Percentiles rank a stretch among this genome's conserved stretches.
phyloP scores from a whole-genome alignment of 805 yeast genomes.

The Torulaspora microellipsoides region DNA sequence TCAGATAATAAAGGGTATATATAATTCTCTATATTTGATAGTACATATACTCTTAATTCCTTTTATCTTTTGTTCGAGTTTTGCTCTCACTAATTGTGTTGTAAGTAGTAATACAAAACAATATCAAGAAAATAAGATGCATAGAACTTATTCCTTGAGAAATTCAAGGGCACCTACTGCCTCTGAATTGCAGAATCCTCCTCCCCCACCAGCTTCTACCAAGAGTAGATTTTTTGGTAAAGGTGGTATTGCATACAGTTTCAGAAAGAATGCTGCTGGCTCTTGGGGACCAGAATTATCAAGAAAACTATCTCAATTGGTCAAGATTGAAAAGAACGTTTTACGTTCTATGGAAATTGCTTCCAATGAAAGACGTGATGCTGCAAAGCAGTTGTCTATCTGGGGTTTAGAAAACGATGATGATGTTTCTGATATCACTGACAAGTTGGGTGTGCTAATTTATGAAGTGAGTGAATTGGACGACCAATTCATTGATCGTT shows the following conservation, averaged over 20 bases:
- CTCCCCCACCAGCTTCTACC: constrained; percentile 90
- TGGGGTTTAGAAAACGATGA: constrained; percentile 91
- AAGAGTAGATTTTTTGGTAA: constrained; percentile 82
- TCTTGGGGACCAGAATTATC: constrained; percentile 76
- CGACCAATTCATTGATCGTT: constrained; percentile 80
- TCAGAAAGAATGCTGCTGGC: constrained; percentile 72
- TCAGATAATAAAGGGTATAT: too few relatives aligned
- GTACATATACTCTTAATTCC: too few relatives aligned
- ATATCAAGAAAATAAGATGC: constrained; percentile 50
- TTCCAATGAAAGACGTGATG: constrained; percentile 73
- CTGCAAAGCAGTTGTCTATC: constrained; percentile 72
- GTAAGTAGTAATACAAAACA: too few relatives aligned
- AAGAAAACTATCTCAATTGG: constrained; percentile 65
- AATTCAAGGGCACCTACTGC: constrained; percentile 96
- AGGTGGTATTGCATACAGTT: constrained; percentile 52
- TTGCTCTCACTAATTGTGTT: too few relatives aligned
- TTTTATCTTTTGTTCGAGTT: too few relatives aligned
- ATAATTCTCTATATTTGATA: too few relatives aligned
- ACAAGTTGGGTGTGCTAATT: constrained; percentile 77
- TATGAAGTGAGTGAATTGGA: constrained; percentile 83
- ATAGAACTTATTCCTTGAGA: constrained; percentile 97
- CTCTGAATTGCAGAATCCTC: constrained; percentile 88
- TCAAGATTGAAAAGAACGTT: constrained; percentile 78
- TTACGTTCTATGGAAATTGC: constrained; percentile 74
- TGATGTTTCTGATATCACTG: constrained; percentile 81